A percentile compares a stretch with the other conserved stretches of the same genome.
phyloP scores from a whole-genome alignment of 2,329 filamentous ascomycete species.

The Penicillium sp. region DNA sequence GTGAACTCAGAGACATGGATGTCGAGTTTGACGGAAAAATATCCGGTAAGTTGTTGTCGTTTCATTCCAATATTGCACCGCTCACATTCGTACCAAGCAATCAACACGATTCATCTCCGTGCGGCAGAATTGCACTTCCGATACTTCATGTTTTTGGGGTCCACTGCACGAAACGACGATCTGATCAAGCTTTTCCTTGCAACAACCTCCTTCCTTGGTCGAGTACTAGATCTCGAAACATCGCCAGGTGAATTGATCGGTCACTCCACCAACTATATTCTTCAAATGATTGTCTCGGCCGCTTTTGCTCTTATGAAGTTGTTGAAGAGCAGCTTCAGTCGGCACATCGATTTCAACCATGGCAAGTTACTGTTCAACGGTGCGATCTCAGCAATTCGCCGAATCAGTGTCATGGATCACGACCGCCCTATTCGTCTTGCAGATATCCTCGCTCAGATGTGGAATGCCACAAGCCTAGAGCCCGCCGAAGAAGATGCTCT shows the following conservation, averaged over 20 bases:
- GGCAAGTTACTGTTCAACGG: conserved; percentile 57
- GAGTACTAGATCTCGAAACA: conserved; percentile 44
- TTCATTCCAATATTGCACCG: background rate
- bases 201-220: conserved; percentile 46
- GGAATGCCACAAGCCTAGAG: conserved; percentile 50
- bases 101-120: conserved; percentile 47
- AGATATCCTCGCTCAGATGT: conserved; percentile 63
- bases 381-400: conserved; percentile 56
- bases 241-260: conserved; percentile 48
- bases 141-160: conserved; percentile 47
- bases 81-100: conserved; percentile 26
- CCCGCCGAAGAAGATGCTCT: conserved; percentile 42
- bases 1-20: conserved; percentile 50
- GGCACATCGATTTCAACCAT: conserved; percentile 53
- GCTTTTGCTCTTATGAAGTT: conserved; percentile 63
- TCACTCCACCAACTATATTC: conserved; percentile 59
- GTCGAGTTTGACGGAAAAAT: conserved; percentile 48
- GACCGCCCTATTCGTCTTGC: conserved; percentile 62
- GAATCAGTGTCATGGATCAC: conserved; percentile 60
- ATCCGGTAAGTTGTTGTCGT: conserved; percentile 25
- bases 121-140: conserved; percentile 46
- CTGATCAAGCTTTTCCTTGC: conserved; percentile 44
- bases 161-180: conserved; percentile 43
- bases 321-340: conserved; percentile 60
- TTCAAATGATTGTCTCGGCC: conserved; percentile 63